Conservation (phyloP, 2,329 filamentous ascomycete genomes). For the Pseudogymnoascus sp. region DNA sequence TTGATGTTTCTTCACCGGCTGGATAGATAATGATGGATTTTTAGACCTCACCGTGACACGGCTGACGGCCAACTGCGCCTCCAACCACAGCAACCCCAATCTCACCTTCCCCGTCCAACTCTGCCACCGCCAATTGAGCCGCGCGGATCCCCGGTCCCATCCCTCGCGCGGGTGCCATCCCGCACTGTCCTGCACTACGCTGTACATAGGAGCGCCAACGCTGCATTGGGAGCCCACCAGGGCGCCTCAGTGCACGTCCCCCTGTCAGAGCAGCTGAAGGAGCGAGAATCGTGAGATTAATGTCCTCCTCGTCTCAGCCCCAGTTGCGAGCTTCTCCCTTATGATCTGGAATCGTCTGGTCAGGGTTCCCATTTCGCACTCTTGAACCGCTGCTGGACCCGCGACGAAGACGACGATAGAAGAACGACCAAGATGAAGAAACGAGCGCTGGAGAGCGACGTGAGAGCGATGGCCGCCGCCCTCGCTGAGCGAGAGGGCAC, state of each 20-base stretch:
- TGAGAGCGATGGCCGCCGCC: neutral
- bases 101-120: neutral
- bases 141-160: neutral
- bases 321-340: neutral
- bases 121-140: slow-evolving; percentile 1
- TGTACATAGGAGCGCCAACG: slow-evolving; percentile 3
- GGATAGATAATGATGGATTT: neutral
- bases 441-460: neutral
- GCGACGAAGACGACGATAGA: neutral
- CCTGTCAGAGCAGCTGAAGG: neutral
- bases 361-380: neutral
- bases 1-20: neutral
- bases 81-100: neutral
- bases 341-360: neutral
- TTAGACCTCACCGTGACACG: slow-evolving; percentile 5
- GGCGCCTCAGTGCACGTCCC: neutral
- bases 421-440: neutral
- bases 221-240: neutral
- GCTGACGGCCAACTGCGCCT: neutral
- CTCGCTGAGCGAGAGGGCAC: neutral
- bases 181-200: neutral
- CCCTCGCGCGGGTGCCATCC: neutral
- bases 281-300: neutral
- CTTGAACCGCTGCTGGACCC: neutral
- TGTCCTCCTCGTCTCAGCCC: neutral